Percentiles rank a stretch among this genome's conserved stretches.
Evolutionary conservation across 2,329 filamentous ascomycete species (phyloP).

Genomic region (Aspergillus intermedius): DNA sequence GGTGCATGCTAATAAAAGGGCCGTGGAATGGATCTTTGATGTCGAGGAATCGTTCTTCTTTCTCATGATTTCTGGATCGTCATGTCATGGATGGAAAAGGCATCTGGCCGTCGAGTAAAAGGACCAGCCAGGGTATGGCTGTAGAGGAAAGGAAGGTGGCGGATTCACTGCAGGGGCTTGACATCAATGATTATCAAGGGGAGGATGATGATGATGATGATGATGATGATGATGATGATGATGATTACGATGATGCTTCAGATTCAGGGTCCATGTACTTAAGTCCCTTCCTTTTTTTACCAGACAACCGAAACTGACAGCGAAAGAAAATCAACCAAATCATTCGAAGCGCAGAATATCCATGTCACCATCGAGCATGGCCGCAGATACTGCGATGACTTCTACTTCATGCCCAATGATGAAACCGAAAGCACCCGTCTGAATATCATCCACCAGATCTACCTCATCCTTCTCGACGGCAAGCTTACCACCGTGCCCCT

Average conservation of each 20-base stretch:
- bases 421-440: conserved; percentile 58
- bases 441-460: conserved; percentile 58
- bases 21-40: no score
- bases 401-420: conserved; percentile 62
- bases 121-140: conserved; percentile 8
- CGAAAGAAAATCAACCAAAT: conserved; percentile 31
- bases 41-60: background rate
- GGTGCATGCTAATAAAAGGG: no score
- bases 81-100: conserved; percentile 24
- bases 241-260: conserved; percentile 11
- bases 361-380: conserved; percentile 56
- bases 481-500: conserved; percentile 27
- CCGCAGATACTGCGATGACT: conserved; percentile 55
- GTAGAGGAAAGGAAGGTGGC: conserved; percentile 3
- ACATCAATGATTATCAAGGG: conserved; percentile 4
- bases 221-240: conserved; percentile 10
- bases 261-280: conserved; percentile 19
- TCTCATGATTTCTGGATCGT: conserved; percentile 6
- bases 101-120: conserved; percentile 11
- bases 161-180: background rate
- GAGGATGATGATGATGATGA: conserved; percentile 10
- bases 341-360: conserved; percentile 33
- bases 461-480: conserved; percentile 40
- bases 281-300: conserved; percentile 1
- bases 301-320: conserved; percentile 4